These are phyloP conservation scores for Penicillium mononematosum DNA, from an alignment of 495 filamentous ascomycete genomes.

Conservation along the genomic window DNA sequence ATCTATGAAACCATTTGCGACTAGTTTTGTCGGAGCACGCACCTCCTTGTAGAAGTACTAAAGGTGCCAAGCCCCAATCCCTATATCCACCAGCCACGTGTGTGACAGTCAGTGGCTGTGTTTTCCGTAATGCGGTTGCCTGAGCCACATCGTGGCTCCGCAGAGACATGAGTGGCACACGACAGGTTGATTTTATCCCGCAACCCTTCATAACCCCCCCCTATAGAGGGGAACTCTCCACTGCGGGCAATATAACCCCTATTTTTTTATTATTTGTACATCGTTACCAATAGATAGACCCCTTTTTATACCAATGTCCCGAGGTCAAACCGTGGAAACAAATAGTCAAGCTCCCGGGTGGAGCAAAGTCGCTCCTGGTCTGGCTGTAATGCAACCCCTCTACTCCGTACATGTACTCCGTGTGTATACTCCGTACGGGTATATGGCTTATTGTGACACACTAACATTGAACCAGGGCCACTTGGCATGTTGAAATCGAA, in stretches of 20 bases:
- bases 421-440: background rate
- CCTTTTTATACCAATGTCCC: background rate
- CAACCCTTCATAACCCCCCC: background rate
- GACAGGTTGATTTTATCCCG: background rate
- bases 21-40: background rate
- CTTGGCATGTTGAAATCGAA: background rate
- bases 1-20: background rate
- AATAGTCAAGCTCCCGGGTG: constrained; percentile 9
- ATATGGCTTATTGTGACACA: constrained; percentile 1
- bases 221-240: constrained; percentile 9
- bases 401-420: background rate
- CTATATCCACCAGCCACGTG: constrained; percentile 24
- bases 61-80: background rate
- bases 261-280: background rate
- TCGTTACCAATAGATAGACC: background rate
- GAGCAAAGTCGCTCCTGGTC: constrained; percentile 5
- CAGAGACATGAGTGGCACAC: constrained; percentile 8
- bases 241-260: constrained; percentile 1
- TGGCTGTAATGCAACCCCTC: constrained; percentile 2
- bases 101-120: constrained; percentile 30
- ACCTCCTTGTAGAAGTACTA: background rate
- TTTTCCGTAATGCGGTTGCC: background rate
- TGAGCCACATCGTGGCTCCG: constrained; percentile 29
- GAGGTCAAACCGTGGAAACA: background rate
- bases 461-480: background rate